Evolutionary conservation across 1,284 basidiomycete genomes (phyloP).

Genomic region (Termitomyces sp.): DNA sequence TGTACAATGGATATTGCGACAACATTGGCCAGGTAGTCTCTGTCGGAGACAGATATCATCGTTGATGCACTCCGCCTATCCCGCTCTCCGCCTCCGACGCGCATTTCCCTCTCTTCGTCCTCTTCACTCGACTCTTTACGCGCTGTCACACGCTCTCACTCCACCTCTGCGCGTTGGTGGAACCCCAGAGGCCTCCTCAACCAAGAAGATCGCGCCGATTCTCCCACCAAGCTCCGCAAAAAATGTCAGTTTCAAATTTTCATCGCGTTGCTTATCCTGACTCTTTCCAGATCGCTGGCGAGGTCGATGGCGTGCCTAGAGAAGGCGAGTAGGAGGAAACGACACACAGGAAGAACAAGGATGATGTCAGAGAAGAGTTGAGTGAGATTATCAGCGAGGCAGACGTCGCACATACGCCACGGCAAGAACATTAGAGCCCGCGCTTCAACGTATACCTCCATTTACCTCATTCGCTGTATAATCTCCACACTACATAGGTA

Average conservation of each 20-base stretch:
- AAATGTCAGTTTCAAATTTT: slow-evolving; percentile 54
- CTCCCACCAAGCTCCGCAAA: slow-evolving; percentile 47
- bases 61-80: slow-evolving; percentile 14
- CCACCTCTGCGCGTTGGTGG: slow-evolving; percentile 41
- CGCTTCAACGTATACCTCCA: neutral
- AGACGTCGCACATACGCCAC: neutral
- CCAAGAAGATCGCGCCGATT: slow-evolving; percentile 55
- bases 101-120: slow-evolving; percentile 35
- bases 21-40: too few species aligned
- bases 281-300: slow-evolving; percentile 59
- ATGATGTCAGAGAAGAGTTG: slow-evolving; percentile 10
- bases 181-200: slow-evolving; percentile 53
- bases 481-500: neutral
- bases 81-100: slow-evolving; percentile 22
- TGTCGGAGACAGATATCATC: too few species aligned
- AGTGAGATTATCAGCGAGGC: slow-evolving; percentile 11
- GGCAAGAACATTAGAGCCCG: neutral
- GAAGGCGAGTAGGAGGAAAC: slow-evolving; percentile 15
- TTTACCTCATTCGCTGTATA: neutral
- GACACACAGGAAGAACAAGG: slow-evolving; percentile 14
- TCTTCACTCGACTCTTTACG: slow-evolving; percentile 65
- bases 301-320: slow-evolving; percentile 48
- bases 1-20: too few species aligned
- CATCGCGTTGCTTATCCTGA: slow-evolving; percentile 6
- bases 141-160: slow-evolving; percentile 37